Conservation (phyloP, 2,329 filamentous ascomycete genomes). For the Blumeria graminis region DNA sequence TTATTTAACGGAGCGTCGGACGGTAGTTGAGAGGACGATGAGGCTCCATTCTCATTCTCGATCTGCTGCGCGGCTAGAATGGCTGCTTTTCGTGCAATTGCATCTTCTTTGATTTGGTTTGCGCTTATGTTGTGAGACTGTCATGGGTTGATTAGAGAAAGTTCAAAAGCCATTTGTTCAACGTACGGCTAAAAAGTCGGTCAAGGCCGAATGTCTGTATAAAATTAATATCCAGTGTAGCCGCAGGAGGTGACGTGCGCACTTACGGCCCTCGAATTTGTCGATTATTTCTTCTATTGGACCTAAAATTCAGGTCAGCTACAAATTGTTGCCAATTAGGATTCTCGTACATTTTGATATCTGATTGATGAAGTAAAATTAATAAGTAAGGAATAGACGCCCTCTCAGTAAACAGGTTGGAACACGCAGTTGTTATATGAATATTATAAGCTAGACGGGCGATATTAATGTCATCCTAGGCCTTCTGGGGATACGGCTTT, state of each 20-base stretch:
- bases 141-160: conserved; percentile 21
- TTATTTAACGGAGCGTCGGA: conserved; percentile 13
- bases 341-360: neutral
- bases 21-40: conserved; percentile 3
- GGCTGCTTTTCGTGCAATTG: conserved; percentile 21
- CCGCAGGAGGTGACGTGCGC: neutral
- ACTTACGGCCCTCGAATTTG: conserved; percentile 14
- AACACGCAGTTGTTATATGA: too few relatives aligned
- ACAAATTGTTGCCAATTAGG: neutral
- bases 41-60: conserved; percentile 10
- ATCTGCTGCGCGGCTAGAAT: conserved; percentile 16
- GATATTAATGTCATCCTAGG: too few relatives aligned
- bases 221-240: neutral
- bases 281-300: conserved; percentile 4
- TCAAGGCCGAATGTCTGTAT: conserved; percentile 35
- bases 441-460: too few relatives aligned
- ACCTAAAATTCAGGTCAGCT: neutral
- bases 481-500: too few relatives aligned
- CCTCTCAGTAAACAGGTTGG: too few relatives aligned
- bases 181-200: conserved; percentile 39
- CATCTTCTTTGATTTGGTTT: conserved; percentile 26
- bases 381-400: too few relatives aligned
- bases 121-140: conserved; percentile 52
- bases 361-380: too few relatives aligned
- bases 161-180: neutral